Percentiles rank a stretch among this genome's conserved stretches.
These are phyloP conservation scores for Cladosporium sp. DNA, from an alignment of 2,329 filamentous ascomycete species.

Conservation along the genomic window DNA sequence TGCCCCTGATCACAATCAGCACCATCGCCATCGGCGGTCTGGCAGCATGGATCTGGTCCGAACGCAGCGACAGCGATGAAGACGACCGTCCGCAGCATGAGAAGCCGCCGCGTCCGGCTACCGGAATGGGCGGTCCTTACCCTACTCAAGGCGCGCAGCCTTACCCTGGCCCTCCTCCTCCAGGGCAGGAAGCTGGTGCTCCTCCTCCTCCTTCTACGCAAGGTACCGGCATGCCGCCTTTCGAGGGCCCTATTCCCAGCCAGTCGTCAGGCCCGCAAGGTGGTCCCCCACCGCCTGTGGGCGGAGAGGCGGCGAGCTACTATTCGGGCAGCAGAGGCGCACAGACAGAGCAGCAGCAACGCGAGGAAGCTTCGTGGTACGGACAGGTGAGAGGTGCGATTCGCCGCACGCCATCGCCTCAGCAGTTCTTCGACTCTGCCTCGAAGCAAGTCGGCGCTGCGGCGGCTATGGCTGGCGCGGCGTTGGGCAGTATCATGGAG, in stretches of 20 bases:
- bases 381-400: constrained; percentile 72
- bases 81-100: constrained; percentile 51
- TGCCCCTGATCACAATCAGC: constrained; percentile 80
- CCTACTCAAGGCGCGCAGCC: constrained; percentile 21
- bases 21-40: constrained; percentile 81
- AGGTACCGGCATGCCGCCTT: constrained; percentile 17
- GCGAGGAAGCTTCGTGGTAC: constrained; percentile 23
- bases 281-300: constrained; percentile 20
- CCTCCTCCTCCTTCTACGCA: constrained; percentile 5
- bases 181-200: not conserved
- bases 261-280: constrained; percentile 24
- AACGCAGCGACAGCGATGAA: constrained; percentile 71
- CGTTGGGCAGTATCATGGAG: constrained; percentile 76
- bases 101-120: constrained; percentile 27
- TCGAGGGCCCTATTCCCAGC: constrained; percentile 19
- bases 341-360: constrained; percentile 9
- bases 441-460: constrained; percentile 76
- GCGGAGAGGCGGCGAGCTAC: constrained; percentile 27
- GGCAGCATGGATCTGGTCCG: constrained; percentile 91
- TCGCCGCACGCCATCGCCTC: constrained; percentile 76
- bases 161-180: constrained; percentile 20
- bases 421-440: constrained; percentile 81
- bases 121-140: constrained; percentile 14
- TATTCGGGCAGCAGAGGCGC: constrained; percentile 19
- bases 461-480: constrained; percentile 75